phyloP scores from a whole-genome alignment of 345 rosid genomes.

The Salix koriyanagi region DNA sequence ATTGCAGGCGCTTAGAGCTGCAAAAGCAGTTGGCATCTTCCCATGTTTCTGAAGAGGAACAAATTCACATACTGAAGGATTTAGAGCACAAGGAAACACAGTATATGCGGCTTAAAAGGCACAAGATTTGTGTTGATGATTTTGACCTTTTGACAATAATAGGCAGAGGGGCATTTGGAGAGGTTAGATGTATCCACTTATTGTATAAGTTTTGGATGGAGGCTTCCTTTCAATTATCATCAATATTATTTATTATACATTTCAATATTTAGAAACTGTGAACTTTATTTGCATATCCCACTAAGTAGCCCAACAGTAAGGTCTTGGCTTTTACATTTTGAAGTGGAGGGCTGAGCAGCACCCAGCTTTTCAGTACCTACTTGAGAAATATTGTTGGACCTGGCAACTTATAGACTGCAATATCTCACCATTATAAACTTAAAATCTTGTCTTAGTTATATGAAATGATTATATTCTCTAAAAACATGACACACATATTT shows the following conservation, averaged over 20 bases:
- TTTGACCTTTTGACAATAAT: constrained; percentile 72
- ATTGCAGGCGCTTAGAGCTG: constrained; percentile 57
- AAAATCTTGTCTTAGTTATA: not conserved
- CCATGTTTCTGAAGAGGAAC: constrained; percentile 68
- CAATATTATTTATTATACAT: too few relatives aligned
- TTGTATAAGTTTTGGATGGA: not conserved
- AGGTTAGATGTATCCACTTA: constrained; percentile 47
- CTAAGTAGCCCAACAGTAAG: too few relatives aligned
- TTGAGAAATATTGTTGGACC: not conserved
- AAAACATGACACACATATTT: not conserved
- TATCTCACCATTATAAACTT: not conserved
- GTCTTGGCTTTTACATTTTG: too few relatives aligned
- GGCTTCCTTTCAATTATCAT: not conserved
- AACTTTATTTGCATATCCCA: too few relatives aligned
- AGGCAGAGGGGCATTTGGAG: constrained; percentile 96
- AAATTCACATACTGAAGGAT: constrained; percentile 61
- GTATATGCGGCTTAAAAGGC: constrained; percentile 76
- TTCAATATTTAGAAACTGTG: too few relatives aligned
- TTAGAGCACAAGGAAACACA: constrained; percentile 83
- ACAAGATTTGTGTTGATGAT: constrained; percentile 80
- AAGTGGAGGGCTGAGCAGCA: too few relatives aligned
- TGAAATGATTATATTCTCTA: too few relatives aligned
- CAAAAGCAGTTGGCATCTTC: constrained; percentile 71
- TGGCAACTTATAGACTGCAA: not conserved
- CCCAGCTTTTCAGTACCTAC: not conserved